Base-by-base conservation (phyloP, 1,139 yeast genomes). In the Geotrichum siamense region DNA sequence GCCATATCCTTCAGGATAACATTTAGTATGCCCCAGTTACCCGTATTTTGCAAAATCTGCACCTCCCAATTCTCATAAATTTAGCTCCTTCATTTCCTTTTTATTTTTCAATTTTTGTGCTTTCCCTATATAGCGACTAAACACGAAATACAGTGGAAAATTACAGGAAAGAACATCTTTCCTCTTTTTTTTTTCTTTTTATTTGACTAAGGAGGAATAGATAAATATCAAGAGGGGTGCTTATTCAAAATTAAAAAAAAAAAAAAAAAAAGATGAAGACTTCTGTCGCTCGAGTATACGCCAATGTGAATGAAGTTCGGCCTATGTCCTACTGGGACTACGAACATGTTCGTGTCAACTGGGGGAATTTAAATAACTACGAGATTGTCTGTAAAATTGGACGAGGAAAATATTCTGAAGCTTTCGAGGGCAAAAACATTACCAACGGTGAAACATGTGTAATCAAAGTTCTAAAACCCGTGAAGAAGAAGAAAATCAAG, bases 401-500 rank as follows among this genome's bases (percentile, higher is more conserved):
- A 23, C 77, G 98, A 50, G 98, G 99, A 42, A 91, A 91, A 68
- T 93, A 93, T 65, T 84, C 95, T 6, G 99, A 93, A 65, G 99
- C 94, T 33, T 93, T 93, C 63, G 80, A 79, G 51, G 94, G 93
- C 27, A 68, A 80, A 29, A 82, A 81, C 59, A 67, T 79, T 41
- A 57, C 57, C 46, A 64, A 64, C 53, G 55, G 57, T 46, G 63
- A 59, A 32, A 59, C 61, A 41, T 71, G 76, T 48, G 96, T 93
- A 41, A 86, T 93, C 58, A 93, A 93, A 62, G 97, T 91, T 52
- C 75, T 93, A 57, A 93, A 93, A 63, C 99, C 99, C 2, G 97
- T 93, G 38, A 91, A 91, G 67, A 76, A 93, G 65, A 91, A 91
- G 74, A 93, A 93, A 71, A 91, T 93, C 55, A 86, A 85, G 70